Evolutionary conservation across 179 eudicot species (phyloP).

Genomic region (Pouteria campechiana): DNA sequence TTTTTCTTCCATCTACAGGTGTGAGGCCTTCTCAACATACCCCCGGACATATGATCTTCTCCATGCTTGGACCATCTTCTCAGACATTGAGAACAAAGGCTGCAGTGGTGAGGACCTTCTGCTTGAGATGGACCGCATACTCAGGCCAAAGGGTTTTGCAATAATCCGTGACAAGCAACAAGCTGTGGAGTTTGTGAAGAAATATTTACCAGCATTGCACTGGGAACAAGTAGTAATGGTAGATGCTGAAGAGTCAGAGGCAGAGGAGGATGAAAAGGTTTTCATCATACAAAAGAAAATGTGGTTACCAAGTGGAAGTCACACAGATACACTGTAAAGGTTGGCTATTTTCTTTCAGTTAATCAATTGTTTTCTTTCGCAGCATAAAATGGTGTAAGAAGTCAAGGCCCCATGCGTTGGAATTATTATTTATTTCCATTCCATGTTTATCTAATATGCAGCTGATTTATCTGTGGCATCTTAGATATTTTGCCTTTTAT

Average conservation of each 20-base stretch:
- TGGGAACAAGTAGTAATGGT: conserved; percentile 76
- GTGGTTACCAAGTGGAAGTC: conserved; percentile 65
- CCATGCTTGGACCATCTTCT: conserved; percentile 85
- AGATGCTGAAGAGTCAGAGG: conserved; percentile 42
- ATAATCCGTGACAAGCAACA: conserved; percentile 75
- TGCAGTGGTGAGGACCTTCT: conserved; percentile 89
- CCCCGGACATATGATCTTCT: conserved; percentile 95
- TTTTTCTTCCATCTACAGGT: conserved; percentile 33
- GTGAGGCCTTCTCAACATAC: conserved; percentile 95
- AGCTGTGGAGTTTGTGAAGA: conserved; percentile 61
- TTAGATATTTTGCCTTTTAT: no score
- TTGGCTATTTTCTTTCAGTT: conserved; percentile 2
- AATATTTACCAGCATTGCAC: conserved; percentile 64
- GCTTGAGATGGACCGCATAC: conserved; percentile 84
- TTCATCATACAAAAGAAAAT: conserved; percentile 75
- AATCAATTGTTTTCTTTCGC: not conserved
- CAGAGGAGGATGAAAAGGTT: conserved; percentile 58
- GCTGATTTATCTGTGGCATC: no score
- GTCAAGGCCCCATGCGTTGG: no score
- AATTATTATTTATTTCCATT: no score
- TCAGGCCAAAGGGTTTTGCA: conserved; percentile 81
- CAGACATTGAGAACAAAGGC: conserved; percentile 80
- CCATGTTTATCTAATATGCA: no score
- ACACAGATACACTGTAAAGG: conserved; percentile 45
- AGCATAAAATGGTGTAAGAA: no score